phyloP scores from a whole-genome alignment of 257 asterid species.

The Capsicum pubescens region DNA sequence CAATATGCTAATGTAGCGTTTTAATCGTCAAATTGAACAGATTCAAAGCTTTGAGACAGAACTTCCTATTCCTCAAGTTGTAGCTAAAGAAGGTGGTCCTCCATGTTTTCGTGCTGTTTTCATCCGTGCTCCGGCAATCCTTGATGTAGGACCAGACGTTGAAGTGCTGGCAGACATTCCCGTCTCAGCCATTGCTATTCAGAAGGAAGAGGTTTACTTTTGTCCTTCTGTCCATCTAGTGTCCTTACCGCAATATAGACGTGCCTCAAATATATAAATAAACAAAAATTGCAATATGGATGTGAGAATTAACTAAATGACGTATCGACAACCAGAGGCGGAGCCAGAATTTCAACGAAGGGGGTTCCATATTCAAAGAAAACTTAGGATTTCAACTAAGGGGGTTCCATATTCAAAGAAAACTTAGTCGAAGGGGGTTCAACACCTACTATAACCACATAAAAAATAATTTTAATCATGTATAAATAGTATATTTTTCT shows the following conservation, averaged over 20 bases:
- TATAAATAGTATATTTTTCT: no score
- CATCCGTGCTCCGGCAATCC: slow-evolving; percentile 89
- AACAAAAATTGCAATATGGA: background rate
- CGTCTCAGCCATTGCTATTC: slow-evolving; percentile 47
- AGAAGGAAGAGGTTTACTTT: slow-evolving; percentile 53
- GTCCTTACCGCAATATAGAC: background rate
- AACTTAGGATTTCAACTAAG: no score
- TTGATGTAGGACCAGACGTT: slow-evolving; percentile 91
- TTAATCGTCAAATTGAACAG: slow-evolving; percentile 47
- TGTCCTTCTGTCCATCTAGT: background rate
- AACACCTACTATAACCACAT: no score
- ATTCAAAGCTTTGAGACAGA: slow-evolving; percentile 96
- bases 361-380: no score
- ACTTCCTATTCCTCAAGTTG: slow-evolving; percentile 74
- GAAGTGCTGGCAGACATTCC: slow-evolving; percentile 79
- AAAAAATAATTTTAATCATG: no score
- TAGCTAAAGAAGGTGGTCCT: slow-evolving; percentile 90
- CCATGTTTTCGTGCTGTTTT: slow-evolving; percentile 84
- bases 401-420: no score
- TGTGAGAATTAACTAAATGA: background rate
- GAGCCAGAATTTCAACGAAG: no score
- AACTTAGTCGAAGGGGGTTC: no score
- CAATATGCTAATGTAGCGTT: background rate
- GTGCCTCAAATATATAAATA: background rate
- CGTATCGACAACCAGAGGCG: no score